Evolutionary conservation across 2,329 filamentous ascomycete genomes (phyloP).

Genomic region (Fusarium sp.): DNA sequence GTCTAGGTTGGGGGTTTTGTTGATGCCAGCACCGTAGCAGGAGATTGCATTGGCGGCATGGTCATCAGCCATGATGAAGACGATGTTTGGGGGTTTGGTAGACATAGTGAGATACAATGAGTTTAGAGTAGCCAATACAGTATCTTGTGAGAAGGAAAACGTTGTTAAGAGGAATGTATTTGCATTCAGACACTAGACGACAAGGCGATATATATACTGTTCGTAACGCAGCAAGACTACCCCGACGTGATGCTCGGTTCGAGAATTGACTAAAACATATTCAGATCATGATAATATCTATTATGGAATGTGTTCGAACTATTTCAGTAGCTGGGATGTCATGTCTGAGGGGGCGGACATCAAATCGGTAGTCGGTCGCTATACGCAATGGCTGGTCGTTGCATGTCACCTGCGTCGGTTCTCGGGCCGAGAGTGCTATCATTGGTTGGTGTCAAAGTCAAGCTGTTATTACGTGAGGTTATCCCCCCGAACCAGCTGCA

Average conservation of each 20-base stretch:
- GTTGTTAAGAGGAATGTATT: too few relatives aligned
- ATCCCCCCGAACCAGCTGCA: not conserved
- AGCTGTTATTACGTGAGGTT: not conserved
- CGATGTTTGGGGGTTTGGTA: constrained; percentile 37
- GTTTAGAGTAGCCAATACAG: too few relatives aligned
- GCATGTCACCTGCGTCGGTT: not conserved
- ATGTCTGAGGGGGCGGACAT: not conserved
- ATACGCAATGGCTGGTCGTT: not conserved
- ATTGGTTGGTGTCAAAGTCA: not conserved
- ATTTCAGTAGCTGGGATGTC: not conserved
- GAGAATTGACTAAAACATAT: too few relatives aligned
- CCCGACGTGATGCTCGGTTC: too few relatives aligned
- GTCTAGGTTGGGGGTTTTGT: constrained; percentile 63
- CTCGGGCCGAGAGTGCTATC: not conserved
- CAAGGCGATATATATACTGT: too few relatives aligned
- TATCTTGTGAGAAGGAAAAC: too few relatives aligned
- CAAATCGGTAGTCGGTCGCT: not conserved
- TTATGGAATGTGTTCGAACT: not conserved
- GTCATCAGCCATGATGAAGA: constrained; percentile 67
- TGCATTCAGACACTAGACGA: too few relatives aligned
- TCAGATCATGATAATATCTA: too few relatives aligned
- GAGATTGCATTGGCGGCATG: constrained; percentile 63
- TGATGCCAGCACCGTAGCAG: constrained; percentile 63
- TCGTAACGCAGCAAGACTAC: too few relatives aligned
- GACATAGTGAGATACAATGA: too few relatives aligned